A percentile compares a stretch with the other conserved stretches of the same genome.
Evolutionary conservation across 345 rosid species (phyloP).

Genomic region (Boechera divaricarpa): DNA sequence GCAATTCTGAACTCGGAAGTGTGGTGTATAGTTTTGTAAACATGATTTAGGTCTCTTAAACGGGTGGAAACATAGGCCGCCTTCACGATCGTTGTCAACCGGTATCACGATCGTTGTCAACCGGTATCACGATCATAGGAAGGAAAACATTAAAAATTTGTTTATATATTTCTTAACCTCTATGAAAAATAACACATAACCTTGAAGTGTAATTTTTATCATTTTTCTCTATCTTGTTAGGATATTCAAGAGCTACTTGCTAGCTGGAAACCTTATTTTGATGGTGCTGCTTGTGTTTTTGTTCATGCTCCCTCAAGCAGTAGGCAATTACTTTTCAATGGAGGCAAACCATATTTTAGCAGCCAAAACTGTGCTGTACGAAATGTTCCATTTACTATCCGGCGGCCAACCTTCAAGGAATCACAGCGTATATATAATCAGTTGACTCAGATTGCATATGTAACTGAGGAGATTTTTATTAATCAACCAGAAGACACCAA

Average conservation of each 20-base stretch:
- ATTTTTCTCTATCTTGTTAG: constrained; percentile 50
- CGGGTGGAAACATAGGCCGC: constrained; percentile 8
- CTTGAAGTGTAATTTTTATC: constrained; percentile 31
- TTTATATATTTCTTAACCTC: neutral
- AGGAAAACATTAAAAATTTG: neutral
- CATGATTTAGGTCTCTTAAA: constrained; percentile 3
- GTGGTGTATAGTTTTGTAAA: constrained; percentile 25
- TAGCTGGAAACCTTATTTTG: constrained; percentile 94
- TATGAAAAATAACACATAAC: neutral
- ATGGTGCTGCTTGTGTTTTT: constrained; percentile 71
- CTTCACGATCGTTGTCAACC: constrained; percentile 12
- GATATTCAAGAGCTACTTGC: constrained; percentile 86
- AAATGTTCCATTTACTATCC: constrained; percentile 67
- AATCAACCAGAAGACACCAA: constrained; percentile 38
- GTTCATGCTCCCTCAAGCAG: constrained; percentile 88
- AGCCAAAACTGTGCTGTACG: constrained; percentile 56
- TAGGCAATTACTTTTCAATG: constrained; percentile 71
- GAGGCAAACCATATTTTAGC: constrained; percentile 73
- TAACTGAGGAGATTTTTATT: constrained; percentile 57
- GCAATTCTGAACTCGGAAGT: constrained; percentile 21
- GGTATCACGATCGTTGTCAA: neutral
- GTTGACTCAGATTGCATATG: constrained; percentile 69
- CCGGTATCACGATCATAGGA: neutral
- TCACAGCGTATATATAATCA: constrained; percentile 69
- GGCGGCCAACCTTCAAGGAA: constrained; percentile 94